Base-by-base conservation (phyloP, 148 eudicot genomes). In the Nyssa sinensis region DNA sequence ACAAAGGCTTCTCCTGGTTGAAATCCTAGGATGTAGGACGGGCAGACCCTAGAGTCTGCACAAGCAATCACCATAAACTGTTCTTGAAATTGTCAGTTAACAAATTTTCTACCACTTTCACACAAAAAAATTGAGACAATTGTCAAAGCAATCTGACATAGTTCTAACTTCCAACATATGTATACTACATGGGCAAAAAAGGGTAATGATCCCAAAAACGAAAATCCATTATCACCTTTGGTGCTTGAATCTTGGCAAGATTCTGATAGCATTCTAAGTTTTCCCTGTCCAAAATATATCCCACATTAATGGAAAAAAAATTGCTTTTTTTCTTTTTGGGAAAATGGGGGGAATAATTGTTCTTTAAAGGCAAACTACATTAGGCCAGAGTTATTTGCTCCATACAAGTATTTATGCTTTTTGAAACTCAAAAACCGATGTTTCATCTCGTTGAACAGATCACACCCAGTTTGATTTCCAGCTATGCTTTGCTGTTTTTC, bases 1-100 rank as follows among this genome's bases (percentile, higher is more conserved):
- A 82, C 85, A 86, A 93, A 96, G 68, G 98, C 98, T 33, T 96
- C 99, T 55, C 99, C 99, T 35, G 99, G 93, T 84, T 93, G 84
- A 74, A 96, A 86, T 59, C 99, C 97, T 12, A 92, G 78, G 78
- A 95, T 88, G 78, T 73, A 79, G 62, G 98, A 89, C 35, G 98
- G 98, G 75, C 98, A 95, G 39, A 95, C 97, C 74, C 98, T 84
- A 61, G 98, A 95, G 82, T 95, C 98, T 81, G 91, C 99, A 84
- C 99, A 96, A 80, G 99, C 92, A 82, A 96, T 86, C 77, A 96
- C 93, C 83, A 88, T 78, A 78, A 96, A 93, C 99, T 93, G 93
- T 80, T 67, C 72, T 73, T 47, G 41, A 77, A 81, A 78, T 61
- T 47, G 85, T 88, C 79, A 86, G 87, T 79, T 69, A 69, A 71